phyloP scores from a whole-genome alignment of 176 grass and related monocot species.

The Sorghum bicolor region DNA sequence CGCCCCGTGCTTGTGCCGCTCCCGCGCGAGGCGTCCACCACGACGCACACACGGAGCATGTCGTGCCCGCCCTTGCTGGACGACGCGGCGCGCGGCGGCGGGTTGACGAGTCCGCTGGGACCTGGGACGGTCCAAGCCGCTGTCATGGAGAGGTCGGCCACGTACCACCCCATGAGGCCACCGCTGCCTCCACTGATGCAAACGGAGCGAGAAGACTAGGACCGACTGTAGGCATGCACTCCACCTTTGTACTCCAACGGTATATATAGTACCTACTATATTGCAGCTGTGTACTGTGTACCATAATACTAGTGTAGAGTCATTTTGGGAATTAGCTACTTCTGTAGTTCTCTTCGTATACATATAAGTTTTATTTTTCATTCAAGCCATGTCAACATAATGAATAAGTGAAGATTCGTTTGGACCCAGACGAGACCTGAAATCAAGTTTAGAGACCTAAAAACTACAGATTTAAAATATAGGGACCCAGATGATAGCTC shows the following conservation, averaged over 20 bases:
- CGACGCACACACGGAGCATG: slow-evolving; percentile 34
- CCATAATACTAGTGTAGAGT: neutral
- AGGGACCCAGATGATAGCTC: no score
- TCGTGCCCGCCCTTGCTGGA: slow-evolving; percentile 76
- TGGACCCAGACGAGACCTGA: no score
- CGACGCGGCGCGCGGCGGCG: neutral
- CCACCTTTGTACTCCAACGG: neutral
- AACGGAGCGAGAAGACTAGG: slow-evolving; percentile 10
- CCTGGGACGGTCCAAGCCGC: neutral
- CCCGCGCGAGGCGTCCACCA: slow-evolving; percentile 53
- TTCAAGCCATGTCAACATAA: no score
- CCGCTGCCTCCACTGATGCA: slow-evolving; percentile 58
- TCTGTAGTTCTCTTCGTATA: neutral
- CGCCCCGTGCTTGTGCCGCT: slow-evolving; percentile 60
- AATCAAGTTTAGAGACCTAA: no score
- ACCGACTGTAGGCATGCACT: neutral
- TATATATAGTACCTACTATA: no score
- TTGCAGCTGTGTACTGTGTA: neutral
- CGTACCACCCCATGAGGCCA: slow-evolving; percentile 54
- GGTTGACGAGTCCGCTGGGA: neutral
- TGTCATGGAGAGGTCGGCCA: slow-evolving; percentile 47
- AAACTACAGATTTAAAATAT: no score
- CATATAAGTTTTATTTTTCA: neutral
- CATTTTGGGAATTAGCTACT: neutral
- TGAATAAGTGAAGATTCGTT: no score